These are phyloP conservation scores for Tuber aestivum DNA, from an alignment of 495 filamentous ascomycete species.

Conservation along the genomic window DNA sequence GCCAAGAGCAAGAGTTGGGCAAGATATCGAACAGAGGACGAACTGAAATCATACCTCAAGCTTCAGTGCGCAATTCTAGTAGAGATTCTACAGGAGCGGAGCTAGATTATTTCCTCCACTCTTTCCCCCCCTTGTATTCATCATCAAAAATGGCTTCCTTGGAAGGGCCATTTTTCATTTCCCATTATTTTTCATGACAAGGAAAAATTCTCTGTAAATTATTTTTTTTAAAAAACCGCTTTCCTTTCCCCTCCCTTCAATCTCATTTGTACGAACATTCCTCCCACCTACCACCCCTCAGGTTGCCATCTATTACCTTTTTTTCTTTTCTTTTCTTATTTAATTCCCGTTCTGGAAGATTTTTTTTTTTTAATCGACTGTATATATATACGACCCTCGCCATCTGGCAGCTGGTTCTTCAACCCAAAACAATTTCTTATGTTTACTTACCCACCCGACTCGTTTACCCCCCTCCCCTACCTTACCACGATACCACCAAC, in stretches of 20 bases:
- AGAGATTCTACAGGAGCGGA: neutral
- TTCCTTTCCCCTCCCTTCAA: slow-evolving; percentile 5
- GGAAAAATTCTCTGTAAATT: neutral
- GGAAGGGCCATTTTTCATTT: neutral
- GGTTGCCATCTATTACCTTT: slow-evolving; percentile 1
- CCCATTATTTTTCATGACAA: neutral
- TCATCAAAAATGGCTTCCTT: neutral
- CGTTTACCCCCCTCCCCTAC: neutral
- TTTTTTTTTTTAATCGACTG: too few relatives aligned
- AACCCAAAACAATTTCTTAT: neutral
- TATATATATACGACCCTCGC: neutral
- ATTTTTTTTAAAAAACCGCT: neutral
- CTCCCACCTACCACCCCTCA: neutral
- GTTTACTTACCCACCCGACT: neutral
- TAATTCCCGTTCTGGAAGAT: neutral
- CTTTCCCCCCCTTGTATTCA: neutral
- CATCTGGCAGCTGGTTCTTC: neutral
- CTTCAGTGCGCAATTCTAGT: neutral
- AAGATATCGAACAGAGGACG: slow-evolving; percentile 2
- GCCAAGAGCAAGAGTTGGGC: neutral
- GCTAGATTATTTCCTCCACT: neutral
- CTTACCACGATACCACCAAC: too few relatives aligned
- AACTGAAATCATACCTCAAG: neutral
- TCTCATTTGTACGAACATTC: slow-evolving; percentile 2
- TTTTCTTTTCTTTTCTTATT: too few relatives aligned